Percentiles rank a stretch among this genome's conserved stretches.
These are phyloP conservation scores for Lagenaria siceraria DNA, from an alignment of 306 rosid genomes.

Conservation along the genomic window DNA sequence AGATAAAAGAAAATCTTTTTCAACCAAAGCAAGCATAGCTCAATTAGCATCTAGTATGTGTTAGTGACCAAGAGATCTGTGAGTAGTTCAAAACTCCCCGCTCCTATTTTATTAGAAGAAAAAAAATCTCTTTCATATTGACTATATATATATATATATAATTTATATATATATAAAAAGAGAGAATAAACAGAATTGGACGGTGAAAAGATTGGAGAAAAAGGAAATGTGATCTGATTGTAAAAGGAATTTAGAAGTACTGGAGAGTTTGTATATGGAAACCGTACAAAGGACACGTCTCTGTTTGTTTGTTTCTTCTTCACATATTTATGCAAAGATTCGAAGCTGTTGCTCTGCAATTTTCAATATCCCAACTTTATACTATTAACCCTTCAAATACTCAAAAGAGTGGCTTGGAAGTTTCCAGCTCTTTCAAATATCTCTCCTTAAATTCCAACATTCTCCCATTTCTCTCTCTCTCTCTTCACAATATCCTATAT, in stretches of 20 bases:
- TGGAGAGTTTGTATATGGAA: constrained; percentile 6
- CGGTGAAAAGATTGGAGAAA: constrained; percentile 4
- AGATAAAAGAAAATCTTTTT: no score
- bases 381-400: neutral
- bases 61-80: no score
- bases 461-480: neutral
- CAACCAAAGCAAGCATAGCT: no score
- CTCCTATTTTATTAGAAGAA: no score
- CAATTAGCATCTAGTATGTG: no score
- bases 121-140: no score
- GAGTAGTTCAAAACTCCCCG: no score
- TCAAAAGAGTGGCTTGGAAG: constrained; percentile 5
- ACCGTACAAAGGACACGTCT: constrained; percentile 53
- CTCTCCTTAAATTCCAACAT: neutral
- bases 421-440: constrained; percentile 3
- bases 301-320: constrained; percentile 10
- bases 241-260: neutral
- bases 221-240: neutral
- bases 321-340: constrained; percentile 36
- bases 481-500: neutral
- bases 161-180: neutral
- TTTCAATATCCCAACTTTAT: neutral
- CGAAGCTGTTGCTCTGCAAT: constrained; percentile 13
- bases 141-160: no score
- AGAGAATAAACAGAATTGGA: constrained; percentile 4